phyloP scores from a whole-genome alignment of 495 filamentous ascomycete genomes.

The Friedmanniomyces simplex region DNA sequence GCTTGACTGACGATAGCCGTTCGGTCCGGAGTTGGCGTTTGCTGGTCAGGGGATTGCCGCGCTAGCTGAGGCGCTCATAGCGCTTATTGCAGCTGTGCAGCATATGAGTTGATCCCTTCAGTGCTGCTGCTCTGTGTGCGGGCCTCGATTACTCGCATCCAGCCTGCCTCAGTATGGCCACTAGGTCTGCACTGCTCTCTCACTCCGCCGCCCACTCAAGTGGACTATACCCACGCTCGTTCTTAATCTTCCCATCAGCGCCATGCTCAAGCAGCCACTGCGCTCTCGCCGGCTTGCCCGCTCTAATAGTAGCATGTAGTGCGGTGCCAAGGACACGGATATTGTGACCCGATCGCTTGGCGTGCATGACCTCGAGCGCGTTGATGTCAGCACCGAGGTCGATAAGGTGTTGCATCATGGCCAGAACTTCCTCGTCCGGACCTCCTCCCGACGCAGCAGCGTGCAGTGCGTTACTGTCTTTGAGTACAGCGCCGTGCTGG shows the following conservation, averaged over 20 bases:
- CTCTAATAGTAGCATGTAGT: background rate
- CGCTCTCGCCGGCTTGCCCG: background rate
- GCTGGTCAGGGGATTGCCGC: too few relatives aligned
- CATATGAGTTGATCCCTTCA: too few relatives aligned
- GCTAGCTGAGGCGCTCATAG: too few relatives aligned
- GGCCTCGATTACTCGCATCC: background rate
- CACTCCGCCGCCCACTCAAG: background rate
- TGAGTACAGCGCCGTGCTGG: background rate
- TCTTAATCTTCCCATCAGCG: background rate
- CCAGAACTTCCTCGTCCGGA: background rate
- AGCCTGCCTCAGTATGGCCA: background rate
- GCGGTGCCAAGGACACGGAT: background rate
- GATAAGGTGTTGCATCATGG: background rate
- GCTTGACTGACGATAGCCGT: too few relatives aligned
- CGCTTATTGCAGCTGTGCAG: too few relatives aligned
- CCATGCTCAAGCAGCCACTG: background rate
- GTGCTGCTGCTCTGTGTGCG: too few relatives aligned
- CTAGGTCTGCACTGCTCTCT: background rate
- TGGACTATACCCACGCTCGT: background rate
- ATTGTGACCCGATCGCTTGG: background rate
- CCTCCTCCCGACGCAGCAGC: background rate
- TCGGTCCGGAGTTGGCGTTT: too few relatives aligned
- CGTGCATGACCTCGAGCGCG: background rate
- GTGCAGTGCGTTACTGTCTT: background rate
- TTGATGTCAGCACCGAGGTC: background rate